phyloP scores from a whole-genome alignment of 2,329 filamentous ascomycete species.

The Alternaria sp. region DNA sequence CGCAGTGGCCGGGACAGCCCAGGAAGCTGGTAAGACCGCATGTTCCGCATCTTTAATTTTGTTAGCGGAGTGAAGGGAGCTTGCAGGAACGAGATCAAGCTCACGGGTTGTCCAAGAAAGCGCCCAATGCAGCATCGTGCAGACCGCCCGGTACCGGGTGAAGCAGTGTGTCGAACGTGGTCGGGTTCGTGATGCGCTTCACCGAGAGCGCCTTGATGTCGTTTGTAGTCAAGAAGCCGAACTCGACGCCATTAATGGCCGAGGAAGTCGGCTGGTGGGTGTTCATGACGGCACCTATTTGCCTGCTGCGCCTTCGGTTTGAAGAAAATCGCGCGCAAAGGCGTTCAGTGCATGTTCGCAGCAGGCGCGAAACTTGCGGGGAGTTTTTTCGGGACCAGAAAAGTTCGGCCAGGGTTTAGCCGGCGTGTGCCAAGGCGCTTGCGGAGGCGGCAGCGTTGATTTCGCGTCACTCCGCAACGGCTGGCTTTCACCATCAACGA shows the following conservation, averaged over 20 bases:
- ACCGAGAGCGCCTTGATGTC: conserved; percentile 92
- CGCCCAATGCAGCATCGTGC: conserved; percentile 90
- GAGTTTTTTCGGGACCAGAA: conserved; percentile 43
- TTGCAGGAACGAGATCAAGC: conserved; percentile 39
- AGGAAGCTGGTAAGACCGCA: conserved; percentile 81
- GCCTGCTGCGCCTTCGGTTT: conserved; percentile 26
- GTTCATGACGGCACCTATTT: conserved; percentile 50
- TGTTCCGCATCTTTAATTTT: conserved; percentile 77
- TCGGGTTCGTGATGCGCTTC: conserved; percentile 90
- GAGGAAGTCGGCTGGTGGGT: conserved; percentile 78
- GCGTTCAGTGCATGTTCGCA: conserved; percentile 18
- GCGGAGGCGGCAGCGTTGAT: conserved; percentile 12
- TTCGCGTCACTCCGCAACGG: conserved; percentile 30
- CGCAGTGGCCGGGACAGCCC: conserved; percentile 87
- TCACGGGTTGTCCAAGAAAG: conserved; percentile 85
- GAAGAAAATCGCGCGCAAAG: conserved; percentile 25
- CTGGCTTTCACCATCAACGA: conserved; percentile 14
- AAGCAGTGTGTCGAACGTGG: conserved; percentile 90
- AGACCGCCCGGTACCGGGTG: conserved; percentile 90
- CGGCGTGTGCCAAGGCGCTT: conserved; percentile 31
- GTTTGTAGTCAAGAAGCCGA: conserved; percentile 79
- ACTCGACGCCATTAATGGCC: conserved; percentile 85
- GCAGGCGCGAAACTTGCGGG: conserved; percentile 32
- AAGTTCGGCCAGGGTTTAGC: conserved; percentile 42
- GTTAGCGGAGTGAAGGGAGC: conserved; percentile 18